phyloP scores from a whole-genome alignment of 257 asterid genomes.

The Solanum microdontum region DNA sequence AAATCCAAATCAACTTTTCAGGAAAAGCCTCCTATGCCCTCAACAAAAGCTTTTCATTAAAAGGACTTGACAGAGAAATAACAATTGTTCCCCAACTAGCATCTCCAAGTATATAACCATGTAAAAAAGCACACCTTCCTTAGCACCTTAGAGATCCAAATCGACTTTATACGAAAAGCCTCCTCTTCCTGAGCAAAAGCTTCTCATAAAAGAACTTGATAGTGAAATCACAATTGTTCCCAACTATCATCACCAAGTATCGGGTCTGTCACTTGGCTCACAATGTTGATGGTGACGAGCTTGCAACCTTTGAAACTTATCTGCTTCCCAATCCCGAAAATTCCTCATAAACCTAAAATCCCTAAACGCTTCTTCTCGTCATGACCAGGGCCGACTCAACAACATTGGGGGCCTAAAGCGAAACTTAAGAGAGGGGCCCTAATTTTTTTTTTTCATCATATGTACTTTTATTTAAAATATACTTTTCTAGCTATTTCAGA shows the following conservation, averaged over 20 bases:
- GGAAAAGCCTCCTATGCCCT: neutral
- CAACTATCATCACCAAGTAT: neutral
- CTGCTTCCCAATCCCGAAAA: neutral
- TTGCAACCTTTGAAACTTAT: neutral
- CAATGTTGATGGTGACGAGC: neutral
- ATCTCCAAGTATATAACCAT: neutral
- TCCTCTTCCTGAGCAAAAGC: neutral
- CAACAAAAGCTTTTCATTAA: neutral
- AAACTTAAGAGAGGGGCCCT: too few relatives aligned
- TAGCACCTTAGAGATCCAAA: neutral
- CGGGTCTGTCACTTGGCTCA: neutral
- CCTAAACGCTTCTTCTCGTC: neutral
- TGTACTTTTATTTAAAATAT: too few relatives aligned
- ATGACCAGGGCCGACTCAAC: neutral
- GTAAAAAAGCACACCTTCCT: neutral
- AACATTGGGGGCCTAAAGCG: too few relatives aligned
- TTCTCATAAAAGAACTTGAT: neutral
- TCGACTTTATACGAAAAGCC: neutral
- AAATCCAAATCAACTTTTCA: neutral
- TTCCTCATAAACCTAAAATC: neutral
- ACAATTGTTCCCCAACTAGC: neutral
- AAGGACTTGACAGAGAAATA: neutral
- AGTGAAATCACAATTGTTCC: neutral
- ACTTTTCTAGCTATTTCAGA: too few relatives aligned
- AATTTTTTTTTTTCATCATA: too few relatives aligned